Percentiles rank a stretch among this genome's conserved stretches.
Conservation (phyloP, 495 filamentous ascomycete species). For the Penicillium angulare region DNA sequence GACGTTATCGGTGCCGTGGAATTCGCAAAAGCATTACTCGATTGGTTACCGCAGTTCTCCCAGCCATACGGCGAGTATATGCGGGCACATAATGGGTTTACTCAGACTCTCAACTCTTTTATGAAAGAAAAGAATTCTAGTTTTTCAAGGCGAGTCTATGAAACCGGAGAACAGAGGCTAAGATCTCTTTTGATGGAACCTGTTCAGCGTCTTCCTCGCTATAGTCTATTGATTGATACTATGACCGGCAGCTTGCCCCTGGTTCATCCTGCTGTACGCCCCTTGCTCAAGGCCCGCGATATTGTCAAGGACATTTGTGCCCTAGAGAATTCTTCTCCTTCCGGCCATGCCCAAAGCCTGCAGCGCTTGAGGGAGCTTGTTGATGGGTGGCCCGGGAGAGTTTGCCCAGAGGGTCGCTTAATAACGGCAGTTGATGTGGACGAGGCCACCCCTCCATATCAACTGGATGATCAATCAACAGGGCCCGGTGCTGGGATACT, state of each 20-base stretch:
- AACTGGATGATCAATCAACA: constrained; percentile 31
- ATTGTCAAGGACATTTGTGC: constrained; percentile 95
- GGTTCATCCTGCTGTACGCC: constrained; percentile 75
- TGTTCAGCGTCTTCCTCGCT: constrained; percentile 90
- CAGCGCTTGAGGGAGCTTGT: constrained; percentile 73
- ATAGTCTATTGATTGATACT: constrained; percentile 93
- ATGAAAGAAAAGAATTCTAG: constrained; percentile 71
- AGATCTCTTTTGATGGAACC: constrained; percentile 95
- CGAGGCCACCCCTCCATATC: constrained; percentile 75
- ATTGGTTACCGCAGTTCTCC: constrained; percentile 89
- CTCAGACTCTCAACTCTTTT: constrained; percentile 72
- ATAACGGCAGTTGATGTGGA: constrained; percentile 81
- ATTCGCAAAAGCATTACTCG: constrained; percentile 74
- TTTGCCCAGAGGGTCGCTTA: constrained; percentile 73
- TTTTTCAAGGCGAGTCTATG: constrained; percentile 72
- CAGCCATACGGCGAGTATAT: constrained; percentile 90
- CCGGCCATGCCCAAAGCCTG: constrained; percentile 66
- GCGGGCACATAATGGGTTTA: constrained; percentile 77
- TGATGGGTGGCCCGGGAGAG: constrained; percentile 72
- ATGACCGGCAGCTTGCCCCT: constrained; percentile 81
- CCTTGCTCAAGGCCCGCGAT: constrained; percentile 80
- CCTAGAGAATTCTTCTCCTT: constrained; percentile 63
- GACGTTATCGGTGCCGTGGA: constrained; percentile 73
- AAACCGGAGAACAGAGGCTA: constrained; percentile 85
- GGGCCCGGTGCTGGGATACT: constrained; percentile 63